These are phyloP conservation scores for Apiospora malaysiana DNA, from an alignment of 2,329 filamentous ascomycete genomes.

Conservation along the genomic window DNA sequence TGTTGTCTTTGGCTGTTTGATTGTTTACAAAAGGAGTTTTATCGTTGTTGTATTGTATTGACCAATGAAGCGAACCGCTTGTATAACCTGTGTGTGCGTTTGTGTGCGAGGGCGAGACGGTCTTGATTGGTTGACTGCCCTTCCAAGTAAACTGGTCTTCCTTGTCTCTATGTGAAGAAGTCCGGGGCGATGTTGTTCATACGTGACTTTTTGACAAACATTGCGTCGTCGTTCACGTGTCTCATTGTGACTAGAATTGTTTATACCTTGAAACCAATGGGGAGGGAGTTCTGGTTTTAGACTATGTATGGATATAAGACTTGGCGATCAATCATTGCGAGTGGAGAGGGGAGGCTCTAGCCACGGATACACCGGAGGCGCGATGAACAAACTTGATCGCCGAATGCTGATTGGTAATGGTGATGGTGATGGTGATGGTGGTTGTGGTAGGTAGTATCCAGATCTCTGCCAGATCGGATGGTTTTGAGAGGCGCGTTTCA, in stretches of 20 bases:
- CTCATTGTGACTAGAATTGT: not conserved
- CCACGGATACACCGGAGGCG: constrained; percentile 5
- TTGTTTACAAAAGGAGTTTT: constrained; percentile 18
- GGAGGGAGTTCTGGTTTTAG: not conserved
- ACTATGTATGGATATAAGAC: not conserved
- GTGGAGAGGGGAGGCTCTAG: not conserved
- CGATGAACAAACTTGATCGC: constrained; percentile 14
- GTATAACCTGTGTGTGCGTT: not conserved
- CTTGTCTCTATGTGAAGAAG: not conserved
- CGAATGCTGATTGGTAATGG: not conserved
- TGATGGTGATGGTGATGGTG: too few relatives aligned
- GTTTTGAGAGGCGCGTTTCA: constrained; percentile 6
- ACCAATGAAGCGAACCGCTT: constrained; percentile 10
- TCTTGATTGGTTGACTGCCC: not conserved
- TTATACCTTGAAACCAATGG: not conserved
- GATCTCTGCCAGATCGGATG: constrained; percentile 6
- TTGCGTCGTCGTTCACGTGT: not conserved
- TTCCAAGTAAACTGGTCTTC: not conserved
- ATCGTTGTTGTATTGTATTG: constrained; percentile 19
- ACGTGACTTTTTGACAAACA: not conserved
- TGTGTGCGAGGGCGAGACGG: not conserved
- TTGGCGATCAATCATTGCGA: not conserved
- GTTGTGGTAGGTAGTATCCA: not conserved
- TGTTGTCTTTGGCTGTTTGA: constrained; percentile 19
- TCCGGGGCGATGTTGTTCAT: not conserved